Evolutionary conservation across 306 rosid genomes (phyloP).

Genomic region (Fragaria ananassa): DNA sequence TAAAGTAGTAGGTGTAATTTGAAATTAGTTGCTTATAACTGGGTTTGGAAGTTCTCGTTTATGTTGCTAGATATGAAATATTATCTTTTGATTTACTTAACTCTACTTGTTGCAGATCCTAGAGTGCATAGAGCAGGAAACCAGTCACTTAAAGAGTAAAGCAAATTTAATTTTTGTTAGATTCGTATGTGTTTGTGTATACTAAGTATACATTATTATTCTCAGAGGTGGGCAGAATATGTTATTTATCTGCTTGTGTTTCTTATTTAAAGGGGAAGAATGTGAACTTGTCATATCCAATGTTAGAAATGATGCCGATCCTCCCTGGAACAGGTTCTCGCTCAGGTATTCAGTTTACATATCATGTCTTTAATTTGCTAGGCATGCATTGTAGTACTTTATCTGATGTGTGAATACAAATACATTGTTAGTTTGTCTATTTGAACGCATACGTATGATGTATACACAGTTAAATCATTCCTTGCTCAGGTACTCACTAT

Average conservation of each 20-base stretch:
- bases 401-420: neutral
- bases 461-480: neutral
- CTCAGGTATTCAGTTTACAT: conserved; percentile 58
- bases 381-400: neutral
- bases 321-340: conserved; percentile 84
- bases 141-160: conserved; percentile 25
- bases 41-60: too few relatives aligned
- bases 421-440: neutral
- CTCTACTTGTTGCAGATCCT: conserved; percentile 51
- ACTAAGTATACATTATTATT: too few relatives aligned
- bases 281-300: conserved; percentile 70
- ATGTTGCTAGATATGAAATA: neutral
- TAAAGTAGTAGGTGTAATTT: too few relatives aligned
- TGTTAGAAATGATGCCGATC: conserved; percentile 80
- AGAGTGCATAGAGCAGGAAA: conserved; percentile 58
- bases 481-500: neutral
- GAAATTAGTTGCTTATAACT: too few relatives aligned
- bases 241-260: conserved; percentile 18
- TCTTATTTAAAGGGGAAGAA: conserved; percentile 63
- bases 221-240: neutral
- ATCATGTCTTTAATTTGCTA: conserved; percentile 8
- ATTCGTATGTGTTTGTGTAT: too few relatives aligned
- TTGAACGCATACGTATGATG: neutral
- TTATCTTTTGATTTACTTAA: conserved; percentile 25
- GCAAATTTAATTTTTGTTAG: neutral